Conservation (phyloP, 2,329 filamentous ascomycete genomes). For the Calonectria ilicicola region DNA sequence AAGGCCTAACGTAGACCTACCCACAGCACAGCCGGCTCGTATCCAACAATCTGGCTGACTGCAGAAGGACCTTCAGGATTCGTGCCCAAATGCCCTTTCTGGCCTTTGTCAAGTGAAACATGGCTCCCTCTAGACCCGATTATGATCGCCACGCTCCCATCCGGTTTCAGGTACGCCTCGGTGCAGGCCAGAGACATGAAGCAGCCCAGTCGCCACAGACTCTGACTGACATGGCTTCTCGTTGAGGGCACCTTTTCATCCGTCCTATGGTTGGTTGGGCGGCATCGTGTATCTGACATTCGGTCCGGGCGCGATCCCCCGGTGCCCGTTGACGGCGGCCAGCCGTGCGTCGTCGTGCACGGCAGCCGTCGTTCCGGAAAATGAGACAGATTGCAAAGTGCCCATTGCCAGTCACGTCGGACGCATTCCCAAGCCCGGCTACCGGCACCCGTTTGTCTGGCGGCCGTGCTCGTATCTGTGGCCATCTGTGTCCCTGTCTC, state of each 20-base stretch:
- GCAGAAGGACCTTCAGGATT: not conserved
- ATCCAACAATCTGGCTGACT: not conserved
- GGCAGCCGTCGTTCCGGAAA: not conserved
- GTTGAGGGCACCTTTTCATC: not conserved
- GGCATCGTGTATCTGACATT: not conserved
- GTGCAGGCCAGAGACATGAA: not conserved
- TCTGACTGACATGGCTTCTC: too few relatives aligned
- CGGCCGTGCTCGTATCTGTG: not conserved
- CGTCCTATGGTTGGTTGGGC: not conserved
- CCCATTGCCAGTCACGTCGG: not conserved
- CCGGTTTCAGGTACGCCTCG: not conserved
- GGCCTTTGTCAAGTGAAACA: slow-evolving; percentile 1
- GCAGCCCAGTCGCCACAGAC: not conserved
- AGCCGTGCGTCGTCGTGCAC: not conserved
- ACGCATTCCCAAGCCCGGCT: slow-evolving; percentile 14
- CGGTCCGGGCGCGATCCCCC: not conserved
- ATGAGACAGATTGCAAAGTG: not conserved
- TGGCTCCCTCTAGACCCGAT: slow-evolving; percentile 7
- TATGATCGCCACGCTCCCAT: slow-evolving; percentile 5
- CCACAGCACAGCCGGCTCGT: not conserved
- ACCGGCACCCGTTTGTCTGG: not conserved
- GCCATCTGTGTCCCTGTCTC: not conserved
- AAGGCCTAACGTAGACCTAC: not conserved
- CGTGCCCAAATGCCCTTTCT: not conserved
- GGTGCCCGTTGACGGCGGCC: slow-evolving; percentile 2